These are phyloP conservation scores for Dactylonectria estremocensis DNA, from an alignment of 2,329 filamentous ascomycete genomes.

Conservation along the genomic window DNA sequence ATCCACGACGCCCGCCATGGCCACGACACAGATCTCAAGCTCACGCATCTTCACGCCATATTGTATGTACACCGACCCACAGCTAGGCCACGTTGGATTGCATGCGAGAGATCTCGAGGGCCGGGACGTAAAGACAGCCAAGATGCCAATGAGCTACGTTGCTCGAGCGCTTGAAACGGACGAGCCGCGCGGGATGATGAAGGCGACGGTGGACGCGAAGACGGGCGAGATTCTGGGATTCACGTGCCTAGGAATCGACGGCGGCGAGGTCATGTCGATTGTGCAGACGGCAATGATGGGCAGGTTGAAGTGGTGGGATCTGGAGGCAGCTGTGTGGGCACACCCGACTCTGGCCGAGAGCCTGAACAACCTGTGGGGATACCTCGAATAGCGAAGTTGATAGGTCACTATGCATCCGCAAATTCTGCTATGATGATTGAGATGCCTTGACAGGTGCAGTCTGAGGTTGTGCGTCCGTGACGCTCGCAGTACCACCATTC, in stretches of 20 bases:
- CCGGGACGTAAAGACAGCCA: slow-evolving; percentile 58
- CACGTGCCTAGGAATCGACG: slow-evolving; percentile 66
- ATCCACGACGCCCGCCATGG: slow-evolving; percentile 45
- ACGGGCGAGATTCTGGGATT: slow-evolving; percentile 67
- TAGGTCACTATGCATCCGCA: not conserved
- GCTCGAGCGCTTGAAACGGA: slow-evolving; percentile 66
- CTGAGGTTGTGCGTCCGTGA: slow-evolving; percentile 19
- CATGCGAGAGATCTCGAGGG: slow-evolving; percentile 57
- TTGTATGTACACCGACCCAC: slow-evolving; percentile 68
- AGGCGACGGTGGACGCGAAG: slow-evolving; percentile 64
- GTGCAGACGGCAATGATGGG: slow-evolving; percentile 69
- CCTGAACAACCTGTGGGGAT: slow-evolving; percentile 66
- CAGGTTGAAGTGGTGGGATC: slow-evolving; percentile 59
- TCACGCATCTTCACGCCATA: slow-evolving; percentile 60
- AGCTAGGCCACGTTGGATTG: slow-evolving; percentile 67
- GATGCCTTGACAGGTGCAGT: slow-evolving; percentile 32
- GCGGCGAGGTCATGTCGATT: slow-evolving; percentile 68
- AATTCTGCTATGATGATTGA: slow-evolving; percentile 20
- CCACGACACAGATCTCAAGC: slow-evolving; percentile 42
- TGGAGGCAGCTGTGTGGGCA: slow-evolving; percentile 64
- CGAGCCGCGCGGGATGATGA: slow-evolving; percentile 67
- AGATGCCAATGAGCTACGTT: slow-evolving; percentile 67
- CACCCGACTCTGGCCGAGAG: slow-evolving; percentile 67
- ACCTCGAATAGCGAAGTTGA: slow-evolving; percentile 52
- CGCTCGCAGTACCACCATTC: slow-evolving; percentile 28